These are phyloP conservation scores for Dryas alaskensis DNA, from an alignment of 306 rosid genomes.

Conservation along the genomic window DNA sequence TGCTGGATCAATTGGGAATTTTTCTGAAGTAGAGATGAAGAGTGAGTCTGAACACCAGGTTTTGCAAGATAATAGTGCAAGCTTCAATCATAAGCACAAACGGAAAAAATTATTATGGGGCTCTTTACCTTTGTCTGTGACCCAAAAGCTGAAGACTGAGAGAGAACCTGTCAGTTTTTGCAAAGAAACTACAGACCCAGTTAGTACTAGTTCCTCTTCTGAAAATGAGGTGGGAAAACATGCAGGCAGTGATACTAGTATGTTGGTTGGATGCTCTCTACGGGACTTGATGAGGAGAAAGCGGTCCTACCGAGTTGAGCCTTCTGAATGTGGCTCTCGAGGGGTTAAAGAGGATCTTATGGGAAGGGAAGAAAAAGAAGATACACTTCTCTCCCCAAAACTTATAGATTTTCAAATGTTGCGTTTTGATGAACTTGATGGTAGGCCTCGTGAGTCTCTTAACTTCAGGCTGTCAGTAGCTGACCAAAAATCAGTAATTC, in stretches of 20 bases:
- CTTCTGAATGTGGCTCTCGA: slow-evolving; percentile 37
- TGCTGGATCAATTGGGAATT: slow-evolving; percentile 39
- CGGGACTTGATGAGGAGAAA: slow-evolving; percentile 92
- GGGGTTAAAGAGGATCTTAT: slow-evolving; percentile 34
- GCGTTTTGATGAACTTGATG: slow-evolving; percentile 20
- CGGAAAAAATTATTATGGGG: slow-evolving; percentile 57
- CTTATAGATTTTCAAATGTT: slow-evolving; percentile 31
- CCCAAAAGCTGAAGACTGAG: slow-evolving; percentile 33
- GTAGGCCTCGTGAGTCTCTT: slow-evolving; percentile 20
- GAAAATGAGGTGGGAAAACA: slow-evolving; percentile 28
- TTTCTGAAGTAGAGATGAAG: slow-evolving; percentile 35
- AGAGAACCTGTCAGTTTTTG: slow-evolving; percentile 24
- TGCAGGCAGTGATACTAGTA: slow-evolving; percentile 20
- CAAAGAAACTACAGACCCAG: slow-evolving; percentile 32
- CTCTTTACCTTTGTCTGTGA: slow-evolving; percentile 54
- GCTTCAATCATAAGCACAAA: slow-evolving; percentile 36
- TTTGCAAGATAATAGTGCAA: slow-evolving; percentile 34
- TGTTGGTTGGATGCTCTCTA: slow-evolving; percentile 53
- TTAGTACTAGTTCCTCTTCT: slow-evolving; percentile 29
- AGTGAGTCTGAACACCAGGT: slow-evolving; percentile 35
- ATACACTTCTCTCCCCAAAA: slow-evolving; percentile 26
- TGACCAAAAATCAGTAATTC: slow-evolving; percentile 30
- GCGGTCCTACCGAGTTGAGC: slow-evolving; percentile 49
- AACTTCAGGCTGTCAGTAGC: slow-evolving; percentile 19
- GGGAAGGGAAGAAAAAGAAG: slow-evolving; percentile 40